Percentiles rank a stretch among this genome's conserved stretches.
Conservation (phyloP, 2,329 filamentous ascomycete species). For the Cordyceps pruinosa region DNA sequence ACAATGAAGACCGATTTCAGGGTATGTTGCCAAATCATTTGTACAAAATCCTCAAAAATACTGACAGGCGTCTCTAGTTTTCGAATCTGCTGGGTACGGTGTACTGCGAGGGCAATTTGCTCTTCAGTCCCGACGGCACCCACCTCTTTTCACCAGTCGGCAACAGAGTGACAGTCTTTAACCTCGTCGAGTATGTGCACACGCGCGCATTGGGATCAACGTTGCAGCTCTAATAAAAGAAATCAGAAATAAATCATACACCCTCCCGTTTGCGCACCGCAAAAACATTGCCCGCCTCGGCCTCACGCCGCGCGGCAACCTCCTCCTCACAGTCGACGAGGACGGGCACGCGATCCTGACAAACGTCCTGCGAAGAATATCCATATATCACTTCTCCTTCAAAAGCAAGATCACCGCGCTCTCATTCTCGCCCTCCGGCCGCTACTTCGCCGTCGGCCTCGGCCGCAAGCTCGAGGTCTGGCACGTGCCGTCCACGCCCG, state of each 20-base stretch:
- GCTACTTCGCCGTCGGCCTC: slow-evolving; percentile 82
- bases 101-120: slow-evolving; percentile 94
- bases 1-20: slow-evolving; percentile 99
- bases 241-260: slow-evolving; percentile 74
- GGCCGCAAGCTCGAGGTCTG: slow-evolving; percentile 89
- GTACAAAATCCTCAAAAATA: too few relatives aligned
- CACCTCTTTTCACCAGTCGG: slow-evolving; percentile 94
- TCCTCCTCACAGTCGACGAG: slow-evolving; percentile 88
- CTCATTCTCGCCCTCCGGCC: slow-evolving; percentile 83
- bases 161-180: slow-evolving; percentile 92
- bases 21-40: slow-evolving; percentile 41
- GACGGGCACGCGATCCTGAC: slow-evolving; percentile 91
- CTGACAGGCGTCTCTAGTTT: slow-evolving; percentile 54
- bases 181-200: slow-evolving; percentile 74
- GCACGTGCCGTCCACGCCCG: slow-evolving; percentile 88
- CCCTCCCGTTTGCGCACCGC: slow-evolving; percentile 83
- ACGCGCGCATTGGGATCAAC: not conserved
- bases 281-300: slow-evolving; percentile 87
- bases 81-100: slow-evolving; percentile 97
- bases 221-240: slow-evolving; percentile 27
- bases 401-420: slow-evolving; percentile 74
- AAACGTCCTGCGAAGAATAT: slow-evolving; percentile 77
- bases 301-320: slow-evolving; percentile 82
- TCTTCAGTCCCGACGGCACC: slow-evolving; percentile 94
- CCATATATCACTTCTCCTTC: slow-evolving; percentile 95